Base-by-base conservation (phyloP, 2,329 filamentous ascomycete species). In the Ramularia endophylla region DNA sequence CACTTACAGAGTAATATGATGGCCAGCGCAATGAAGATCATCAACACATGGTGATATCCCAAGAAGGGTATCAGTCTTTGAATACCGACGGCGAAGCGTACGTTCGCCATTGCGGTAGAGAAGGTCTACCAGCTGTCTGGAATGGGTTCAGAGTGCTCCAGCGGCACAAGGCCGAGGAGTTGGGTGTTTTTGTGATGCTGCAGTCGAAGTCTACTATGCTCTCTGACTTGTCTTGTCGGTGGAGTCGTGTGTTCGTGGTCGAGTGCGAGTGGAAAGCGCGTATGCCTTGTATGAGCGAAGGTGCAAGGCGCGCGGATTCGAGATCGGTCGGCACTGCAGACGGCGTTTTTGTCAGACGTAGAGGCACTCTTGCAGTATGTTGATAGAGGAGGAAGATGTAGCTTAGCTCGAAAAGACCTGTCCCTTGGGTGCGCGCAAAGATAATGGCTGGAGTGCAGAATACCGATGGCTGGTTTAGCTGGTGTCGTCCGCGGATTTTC, bases 1-100 rank as follows among this genome's bases (percentile, higher is more conserved):
- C 5, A 76, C 87, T 70, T 73, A 95, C 89, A 97, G 53, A 98
- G 75, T 62, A 98, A 73, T 65, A 98, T 94, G 60, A 98, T 95
- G 33, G 89, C 80, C 44, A 95, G 72, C 41, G 86, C 89, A 61
- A 98, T 95, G 53, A 98, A 71, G 57, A 98, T 87, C 92, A 98
- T 98, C 65, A 98, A 78, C 52, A 97, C 84, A 79, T 98, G 79
- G 61, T 83, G 79, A 79, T 80, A 82, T 48, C 78, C 78, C 51
- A 82, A 68, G 62, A 78, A 72, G 45, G 77, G 75, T 63, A 81
- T 67, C 57, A 80, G 67, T 57, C 75, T 66, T 62, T 71, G 69
- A 54, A 74, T 67, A 59, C 69, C 70, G 46, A 73, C 67, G 18
- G 71, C 68, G 55, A 74, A 73, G 51, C 63, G 57, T 53, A 73